phyloP scores from a whole-genome alignment of 2,329 filamentous ascomycete genomes.

The Fragosphaeria purpurea region DNA sequence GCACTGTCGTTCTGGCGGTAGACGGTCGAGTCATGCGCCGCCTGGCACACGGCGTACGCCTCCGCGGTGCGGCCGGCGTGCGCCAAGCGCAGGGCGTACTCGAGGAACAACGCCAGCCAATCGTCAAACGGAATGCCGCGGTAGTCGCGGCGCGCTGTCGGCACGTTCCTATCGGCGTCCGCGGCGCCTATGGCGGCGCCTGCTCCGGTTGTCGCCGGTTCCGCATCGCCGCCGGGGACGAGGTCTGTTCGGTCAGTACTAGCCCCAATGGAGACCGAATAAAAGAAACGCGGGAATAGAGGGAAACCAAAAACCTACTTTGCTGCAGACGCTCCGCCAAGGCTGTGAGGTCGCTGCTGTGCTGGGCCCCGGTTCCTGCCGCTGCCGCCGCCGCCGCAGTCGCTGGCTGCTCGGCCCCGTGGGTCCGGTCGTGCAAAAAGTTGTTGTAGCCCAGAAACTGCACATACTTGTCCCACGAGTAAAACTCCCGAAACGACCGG shows the following conservation, averaged over 20 bases:
- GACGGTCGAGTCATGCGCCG: conserved; percentile 69
- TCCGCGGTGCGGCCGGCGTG: conserved; percentile 55
- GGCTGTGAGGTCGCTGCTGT: conserved; percentile 36
- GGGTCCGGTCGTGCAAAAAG: conserved; percentile 25
- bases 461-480: conserved; percentile 56
- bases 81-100: conserved; percentile 72
- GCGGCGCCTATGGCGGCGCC: neutral
- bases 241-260: conserved; percentile 23
- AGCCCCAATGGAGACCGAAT: conserved; percentile 6
- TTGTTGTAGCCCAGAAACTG: conserved; percentile 39
- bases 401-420: conserved; percentile 6
- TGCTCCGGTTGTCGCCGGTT: neutral
- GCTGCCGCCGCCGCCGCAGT: neutral
- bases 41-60: conserved; percentile 71
- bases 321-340: conserved; percentile 47
- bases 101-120: conserved; percentile 86
- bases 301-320: conserved; percentile 28
- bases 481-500: conserved; percentile 52
- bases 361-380: neutral
- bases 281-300: neutral
- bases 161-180: conserved; percentile 6
- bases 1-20: conserved; percentile 55
- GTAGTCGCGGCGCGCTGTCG: conserved; percentile 24
- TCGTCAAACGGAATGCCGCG: conserved; percentile 70
- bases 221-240: conserved; percentile 9